Base-by-base conservation (phyloP, 2,329 filamentous ascomycete species). In the Cercospora janseana region DNA sequence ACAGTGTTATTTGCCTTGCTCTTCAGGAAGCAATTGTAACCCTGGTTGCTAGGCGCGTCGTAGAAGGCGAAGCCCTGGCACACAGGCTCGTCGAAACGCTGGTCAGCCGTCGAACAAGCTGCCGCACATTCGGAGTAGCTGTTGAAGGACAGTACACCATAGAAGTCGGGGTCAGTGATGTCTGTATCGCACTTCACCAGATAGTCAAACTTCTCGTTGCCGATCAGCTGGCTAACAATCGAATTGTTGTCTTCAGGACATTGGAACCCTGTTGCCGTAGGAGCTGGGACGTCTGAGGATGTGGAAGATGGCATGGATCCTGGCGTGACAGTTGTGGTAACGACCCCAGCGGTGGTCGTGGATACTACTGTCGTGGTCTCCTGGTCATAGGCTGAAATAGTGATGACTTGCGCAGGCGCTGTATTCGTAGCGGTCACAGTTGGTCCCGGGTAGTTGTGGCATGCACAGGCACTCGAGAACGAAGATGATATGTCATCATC, bases 11-110 rank as follows among this genome's bases (percentile, higher is more conserved):
- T 61, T 9, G 60, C 59, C 9, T 54, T 53, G 2, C 55, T 43
- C 49, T 68, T 67, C 40, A 69, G 47, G 55, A 66, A 65, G 46
- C 66, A 69, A 40, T 67, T 67, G 28, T 56, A 57, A 7, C 59
- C 61, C 13, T 57, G 45, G 18, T 43, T 40, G 23, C 56, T 54
- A 5, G 53, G 29, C n/a, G 55, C 47, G n/a, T 55, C 54, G 49
- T 62, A 63, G 58, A 60, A 66, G 4, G 61, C 62, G 6, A 63
- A 58, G 27, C 62, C 65, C 49, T 65, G 58, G 51, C 66, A 69
- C n/a, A 64, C 61, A 1, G 62, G 60, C 4, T 41, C 47, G 28
- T 61, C 57, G 41, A 66, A 60, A 4, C 58, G 55, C 27, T 55
- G 52, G 47, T 69, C 59, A n/a, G 60, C 62, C 7, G 55, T 37